Evolutionary conservation across 768 basidiomycete genomes (phyloP).

Genomic region (Megacollybia marginata): DNA sequence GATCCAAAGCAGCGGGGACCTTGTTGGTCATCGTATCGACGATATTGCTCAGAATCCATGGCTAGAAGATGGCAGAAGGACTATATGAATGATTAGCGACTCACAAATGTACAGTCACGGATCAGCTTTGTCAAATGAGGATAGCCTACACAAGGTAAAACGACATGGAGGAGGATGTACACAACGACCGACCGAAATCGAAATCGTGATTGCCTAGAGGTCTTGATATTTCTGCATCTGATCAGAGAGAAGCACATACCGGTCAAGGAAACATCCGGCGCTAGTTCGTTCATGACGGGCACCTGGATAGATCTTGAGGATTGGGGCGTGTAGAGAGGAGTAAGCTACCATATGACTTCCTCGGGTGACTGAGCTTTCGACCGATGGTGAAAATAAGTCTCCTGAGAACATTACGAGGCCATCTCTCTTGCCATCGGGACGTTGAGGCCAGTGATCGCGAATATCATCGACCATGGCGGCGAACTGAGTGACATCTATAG

Average conservation of each 20-base stretch:
- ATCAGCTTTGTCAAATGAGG: slow-evolving; percentile 62
- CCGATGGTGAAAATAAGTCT: slow-evolving; percentile 81
- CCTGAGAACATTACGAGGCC: slow-evolving; percentile 85
- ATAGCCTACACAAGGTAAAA: slow-evolving; percentile 34
- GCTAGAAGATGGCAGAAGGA: slow-evolving; percentile 33
- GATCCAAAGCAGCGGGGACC: slow-evolving; percentile 53
- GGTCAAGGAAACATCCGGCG: slow-evolving; percentile 72
- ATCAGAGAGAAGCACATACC: slow-evolving; percentile 38
- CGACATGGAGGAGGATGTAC: neutral
- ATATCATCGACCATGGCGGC: slow-evolving; percentile 61
- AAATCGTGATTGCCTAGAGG: slow-evolving; percentile 84
- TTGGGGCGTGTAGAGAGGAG: neutral
- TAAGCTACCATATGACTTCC: slow-evolving; percentile 79
- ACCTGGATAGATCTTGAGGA: slow-evolving; percentile 39
- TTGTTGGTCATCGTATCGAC: slow-evolving; percentile 56
- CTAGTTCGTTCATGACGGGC: slow-evolving; percentile 76
- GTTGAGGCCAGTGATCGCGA: slow-evolving; percentile 46
- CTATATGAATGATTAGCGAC: slow-evolving; percentile 14
- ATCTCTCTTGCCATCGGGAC: slow-evolving; percentile 46
- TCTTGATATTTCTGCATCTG: neutral
- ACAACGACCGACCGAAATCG: slow-evolving; percentile 57
- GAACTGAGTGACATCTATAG: slow-evolving; percentile 87
- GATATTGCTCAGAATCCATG: slow-evolving; percentile 89
- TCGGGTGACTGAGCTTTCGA: slow-evolving; percentile 82
- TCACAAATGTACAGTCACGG: slow-evolving; percentile 65